These are phyloP conservation scores for Plantago coronopus DNA, from an alignment of 305 asterid genomes.

Conservation along the genomic window DNA sequence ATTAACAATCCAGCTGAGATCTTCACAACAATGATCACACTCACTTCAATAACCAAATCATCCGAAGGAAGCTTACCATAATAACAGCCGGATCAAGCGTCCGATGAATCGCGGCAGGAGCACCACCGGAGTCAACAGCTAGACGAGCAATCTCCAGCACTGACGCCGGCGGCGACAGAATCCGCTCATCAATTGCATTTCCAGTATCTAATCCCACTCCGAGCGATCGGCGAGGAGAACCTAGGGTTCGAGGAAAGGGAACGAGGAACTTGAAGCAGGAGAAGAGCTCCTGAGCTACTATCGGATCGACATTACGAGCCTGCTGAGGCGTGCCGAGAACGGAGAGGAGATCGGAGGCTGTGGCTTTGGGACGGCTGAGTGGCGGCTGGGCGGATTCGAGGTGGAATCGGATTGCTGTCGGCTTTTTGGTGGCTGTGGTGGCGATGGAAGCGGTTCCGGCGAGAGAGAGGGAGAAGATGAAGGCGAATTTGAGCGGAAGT, in stretches of 20 bases:
- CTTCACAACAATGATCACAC: too few species aligned
- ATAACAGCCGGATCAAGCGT: slow-evolving; percentile 65
- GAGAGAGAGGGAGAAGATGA: slow-evolving; percentile 55
- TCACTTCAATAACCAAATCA: too few species aligned
- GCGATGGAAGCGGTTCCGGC: slow-evolving; percentile 44
- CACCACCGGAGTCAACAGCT: slow-evolving; percentile 76
- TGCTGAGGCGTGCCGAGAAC: slow-evolving; percentile 64
- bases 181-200: slow-evolving; percentile 10
- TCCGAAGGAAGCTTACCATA: slow-evolving; percentile 35
- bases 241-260: slow-evolving; percentile 33
- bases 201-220: slow-evolving; percentile 4
- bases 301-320: slow-evolving; percentile 48
- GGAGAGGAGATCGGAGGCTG: slow-evolving; percentile 59
- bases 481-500: slow-evolving; percentile 47
- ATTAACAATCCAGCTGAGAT: too few species aligned
- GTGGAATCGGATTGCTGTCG: slow-evolving; percentile 6
- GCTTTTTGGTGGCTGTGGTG: slow-evolving; percentile 19
- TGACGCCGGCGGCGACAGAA: slow-evolving; percentile 68
- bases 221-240: slow-evolving; percentile 32
- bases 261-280: slow-evolving; percentile 75
- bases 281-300: slow-evolving; percentile 43
- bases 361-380: slow-evolving; percentile 48
- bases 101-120: slow-evolving; percentile 64
- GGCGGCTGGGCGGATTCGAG: slow-evolving; percentile 21
- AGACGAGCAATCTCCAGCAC: slow-evolving; percentile 81